Base-by-base conservation (phyloP, 2,329 filamentous ascomycete genomes). In the Epichloe elymi region DNA sequence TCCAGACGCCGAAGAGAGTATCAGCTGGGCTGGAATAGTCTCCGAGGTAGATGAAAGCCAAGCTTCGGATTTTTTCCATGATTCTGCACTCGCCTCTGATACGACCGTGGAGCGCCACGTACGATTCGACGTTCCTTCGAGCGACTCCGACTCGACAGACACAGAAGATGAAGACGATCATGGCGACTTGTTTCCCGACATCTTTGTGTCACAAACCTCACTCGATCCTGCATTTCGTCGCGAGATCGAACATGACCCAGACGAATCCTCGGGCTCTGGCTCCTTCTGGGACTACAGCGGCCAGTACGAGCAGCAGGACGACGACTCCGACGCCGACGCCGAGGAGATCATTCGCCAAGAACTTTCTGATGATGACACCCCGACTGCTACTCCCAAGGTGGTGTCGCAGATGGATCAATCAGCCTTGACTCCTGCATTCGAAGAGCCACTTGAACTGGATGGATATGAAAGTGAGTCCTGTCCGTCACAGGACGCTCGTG, bases 181-280 rank as follows among this genome's bases (percentile, higher is more conserved):
- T 44, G 76, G 79, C 53, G 78, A 80, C 55, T 78, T 88, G 56
- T 88, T 88, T 55, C 84, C 86, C 1, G 82, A 89, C 62, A 82
- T 91, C 53, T 91, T 91, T 64, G 74, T 90, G 51, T 80, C 85
- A 47, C 85, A 89, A 65, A 84, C 80, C 61, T 75, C 79, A 15
- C 73, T 91, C 5, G 85, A 88, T 58, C 83, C 85, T 5, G 75
- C 76, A 48, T 81, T 91, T 60, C 83, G 85, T 56, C 78, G 79
- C 41, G 82, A 87, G 67, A 84, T 90, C 56, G 85, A 89, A 62
- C 75, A 78, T 55, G 81, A 87, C 56, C 69, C 70, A n/a, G 73
- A 78, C 48, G 76, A 80, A 54, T 76, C 74, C 0, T 80, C 74
- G 4, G 74, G 74, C 53, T 78, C 74, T 20, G 71, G 71, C 40